Conservation (phyloP, 2,329 filamentous ascomycete genomes). For the Fusarium globosum region DNA sequence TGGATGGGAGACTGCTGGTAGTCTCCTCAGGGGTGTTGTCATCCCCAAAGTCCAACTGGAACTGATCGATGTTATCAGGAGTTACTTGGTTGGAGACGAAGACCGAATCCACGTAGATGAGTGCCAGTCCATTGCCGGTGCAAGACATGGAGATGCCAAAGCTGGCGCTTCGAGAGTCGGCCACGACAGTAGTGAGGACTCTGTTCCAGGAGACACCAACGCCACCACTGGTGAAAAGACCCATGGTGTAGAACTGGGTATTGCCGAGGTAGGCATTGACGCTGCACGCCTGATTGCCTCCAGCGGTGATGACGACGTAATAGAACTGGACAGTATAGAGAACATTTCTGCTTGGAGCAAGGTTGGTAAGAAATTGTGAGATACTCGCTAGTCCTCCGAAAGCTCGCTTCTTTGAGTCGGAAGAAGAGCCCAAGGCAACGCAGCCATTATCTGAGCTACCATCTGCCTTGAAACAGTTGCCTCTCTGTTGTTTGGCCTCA, state of each 20-base stretch:
- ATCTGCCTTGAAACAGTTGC: neutral
- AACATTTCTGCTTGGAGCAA: neutral
- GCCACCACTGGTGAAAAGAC: neutral
- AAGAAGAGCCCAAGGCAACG: neutral
- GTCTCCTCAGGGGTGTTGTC: neutral
- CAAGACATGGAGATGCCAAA: constrained; percentile 19
- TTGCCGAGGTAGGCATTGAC: neutral
- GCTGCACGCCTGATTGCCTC: neutral
- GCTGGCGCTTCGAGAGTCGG: neutral
- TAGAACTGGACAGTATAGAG: constrained; percentile 29
- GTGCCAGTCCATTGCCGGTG: neutral
- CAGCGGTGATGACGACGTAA: neutral
- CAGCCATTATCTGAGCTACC: neutral
- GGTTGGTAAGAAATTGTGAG: neutral
- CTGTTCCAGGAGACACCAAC: neutral
- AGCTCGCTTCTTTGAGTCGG: neutral
- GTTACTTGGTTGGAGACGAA: constrained; percentile 28
- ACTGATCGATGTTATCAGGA: constrained; percentile 4
- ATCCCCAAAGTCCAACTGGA: constrained; percentile 8
- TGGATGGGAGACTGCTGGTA: too few relatives aligned
- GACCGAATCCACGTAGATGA: constrained; percentile 15
- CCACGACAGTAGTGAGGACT: constrained; percentile 3
- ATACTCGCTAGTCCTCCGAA: neutral
- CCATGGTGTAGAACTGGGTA: neutral
- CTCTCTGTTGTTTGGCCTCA: neutral